Percentiles rank a stretch among this genome's conserved stretches.
Conservation (phyloP, 2,329 filamentous ascomycete genomes). For the Ophiocordyceps camponoti-floridani region DNA sequence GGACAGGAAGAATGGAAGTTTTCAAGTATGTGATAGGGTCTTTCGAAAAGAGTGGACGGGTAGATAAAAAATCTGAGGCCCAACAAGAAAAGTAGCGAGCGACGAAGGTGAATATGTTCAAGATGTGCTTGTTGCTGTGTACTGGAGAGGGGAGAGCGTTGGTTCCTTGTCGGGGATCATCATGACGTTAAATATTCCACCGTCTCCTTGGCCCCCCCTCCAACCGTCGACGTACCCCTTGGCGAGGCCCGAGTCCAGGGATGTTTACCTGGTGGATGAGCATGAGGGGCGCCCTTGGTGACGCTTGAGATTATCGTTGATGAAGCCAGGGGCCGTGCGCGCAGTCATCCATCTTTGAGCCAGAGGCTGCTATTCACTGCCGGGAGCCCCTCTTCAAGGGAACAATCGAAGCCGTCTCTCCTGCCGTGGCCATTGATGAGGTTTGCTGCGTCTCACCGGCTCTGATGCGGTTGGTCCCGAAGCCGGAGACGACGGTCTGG, state of each 20-base stretch:
- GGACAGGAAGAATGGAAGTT: not conserved
- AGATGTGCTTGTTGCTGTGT: conserved; percentile 2
- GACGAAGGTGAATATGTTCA: not conserved
- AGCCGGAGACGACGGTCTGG: too few relatives aligned
- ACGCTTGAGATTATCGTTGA: not conserved
- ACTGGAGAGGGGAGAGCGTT: not conserved
- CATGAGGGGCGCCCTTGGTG: conserved; percentile 1
- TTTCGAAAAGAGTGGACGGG: conserved; percentile 7
- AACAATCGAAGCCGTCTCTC: too few relatives aligned
- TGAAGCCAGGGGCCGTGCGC: not conserved
- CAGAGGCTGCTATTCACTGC: too few relatives aligned
- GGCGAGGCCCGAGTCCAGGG: not conserved
- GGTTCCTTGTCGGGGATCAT: conserved; percentile 2
- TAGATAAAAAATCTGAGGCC: conserved; percentile 2
- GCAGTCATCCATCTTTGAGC: too few relatives aligned
- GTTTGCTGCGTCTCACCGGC: too few relatives aligned
- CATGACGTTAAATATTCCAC: conserved; percentile 7
- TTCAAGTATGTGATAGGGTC: not conserved
- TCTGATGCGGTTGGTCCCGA: too few relatives aligned
- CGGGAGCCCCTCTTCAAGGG: too few relatives aligned
- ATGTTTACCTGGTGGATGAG: conserved; percentile 2
- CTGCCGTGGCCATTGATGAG: too few relatives aligned
- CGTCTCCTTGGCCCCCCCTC: not conserved
- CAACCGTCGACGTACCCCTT: not conserved
- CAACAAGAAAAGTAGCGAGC: conserved; percentile 5